A percentile compares a stretch with the other conserved stretches of the same genome.
Evolutionary conservation across 1,284 basidiomycete species (phyloP).

Genomic region (Naganishia cerealis): DNA sequence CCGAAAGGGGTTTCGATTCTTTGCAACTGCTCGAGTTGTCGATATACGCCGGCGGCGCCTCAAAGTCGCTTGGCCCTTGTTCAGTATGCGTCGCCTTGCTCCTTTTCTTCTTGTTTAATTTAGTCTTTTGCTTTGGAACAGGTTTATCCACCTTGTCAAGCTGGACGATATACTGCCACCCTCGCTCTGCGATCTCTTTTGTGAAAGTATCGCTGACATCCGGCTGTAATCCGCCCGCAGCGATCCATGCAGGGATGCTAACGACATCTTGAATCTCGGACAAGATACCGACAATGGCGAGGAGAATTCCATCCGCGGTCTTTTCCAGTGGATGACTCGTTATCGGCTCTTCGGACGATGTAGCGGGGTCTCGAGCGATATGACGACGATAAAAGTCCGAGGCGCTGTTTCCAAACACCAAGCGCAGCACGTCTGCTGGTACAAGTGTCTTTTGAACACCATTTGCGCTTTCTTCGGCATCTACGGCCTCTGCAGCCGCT

Average conservation of each 20-base stretch:
- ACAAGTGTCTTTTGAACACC: neutral
- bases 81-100: neutral
- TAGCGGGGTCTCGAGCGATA: neutral
- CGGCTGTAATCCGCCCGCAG: constrained; percentile 44
- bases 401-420: constrained; percentile 15
- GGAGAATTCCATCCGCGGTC: constrained; percentile 35
- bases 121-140: neutral
- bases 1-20: neutral
- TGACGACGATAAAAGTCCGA: constrained; percentile 4
- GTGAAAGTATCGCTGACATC: constrained; percentile 29
- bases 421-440: constrained; percentile 6
- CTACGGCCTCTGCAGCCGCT: neutral
- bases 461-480: neutral
- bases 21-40: neutral
- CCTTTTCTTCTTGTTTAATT: neutral
- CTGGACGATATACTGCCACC: constrained; percentile 31
- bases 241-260: constrained; percentile 51
- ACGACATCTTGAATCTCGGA: constrained; percentile 42
- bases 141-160: neutral
- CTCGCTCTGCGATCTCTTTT: constrained; percentile 7
- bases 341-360: neutral
- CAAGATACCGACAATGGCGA: constrained; percentile 51
- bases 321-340: neutral
- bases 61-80: neutral
- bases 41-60: neutral